Percentiles rank a stretch among this genome's conserved stretches.
Conservation (phyloP, 257 asterid species). For the Solanum lycopersicoides region DNA sequence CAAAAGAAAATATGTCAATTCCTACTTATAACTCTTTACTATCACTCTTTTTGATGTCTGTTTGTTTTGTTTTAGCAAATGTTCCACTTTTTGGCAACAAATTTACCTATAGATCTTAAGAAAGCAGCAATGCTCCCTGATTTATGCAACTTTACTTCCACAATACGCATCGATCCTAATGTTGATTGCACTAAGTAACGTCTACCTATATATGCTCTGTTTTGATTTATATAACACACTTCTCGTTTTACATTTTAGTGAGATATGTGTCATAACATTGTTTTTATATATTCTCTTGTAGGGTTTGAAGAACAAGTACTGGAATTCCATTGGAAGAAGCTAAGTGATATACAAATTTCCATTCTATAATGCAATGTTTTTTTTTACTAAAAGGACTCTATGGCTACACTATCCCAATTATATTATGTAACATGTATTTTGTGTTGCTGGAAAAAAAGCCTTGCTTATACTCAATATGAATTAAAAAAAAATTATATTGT, state of each 20-base stretch:
- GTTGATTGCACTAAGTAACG: not conserved
- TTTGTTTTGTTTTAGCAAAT: too few species aligned
- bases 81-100: too few species aligned
- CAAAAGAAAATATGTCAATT: not conserved
- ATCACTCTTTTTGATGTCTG: too few species aligned
- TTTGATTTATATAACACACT: not conserved
- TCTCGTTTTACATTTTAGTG: not conserved
- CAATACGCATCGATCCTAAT: not conserved
- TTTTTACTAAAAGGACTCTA: not conserved
- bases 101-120: too few species aligned
- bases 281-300: not conserved
- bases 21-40: not conserved
- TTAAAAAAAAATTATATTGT: not conserved
- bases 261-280: too few species aligned
- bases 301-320: not conserved
- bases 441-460: not conserved
- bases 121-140: not conserved
- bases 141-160: not conserved
- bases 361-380: not conserved
- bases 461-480: not conserved
- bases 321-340: not conserved
- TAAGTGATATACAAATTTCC: not conserved
- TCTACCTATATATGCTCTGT: not conserved
- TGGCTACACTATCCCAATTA: not conserved
- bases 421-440: not conserved